phyloP scores from a whole-genome alignment of 2,329 filamentous ascomycete species.

The Ustilaginoidea virens region DNA sequence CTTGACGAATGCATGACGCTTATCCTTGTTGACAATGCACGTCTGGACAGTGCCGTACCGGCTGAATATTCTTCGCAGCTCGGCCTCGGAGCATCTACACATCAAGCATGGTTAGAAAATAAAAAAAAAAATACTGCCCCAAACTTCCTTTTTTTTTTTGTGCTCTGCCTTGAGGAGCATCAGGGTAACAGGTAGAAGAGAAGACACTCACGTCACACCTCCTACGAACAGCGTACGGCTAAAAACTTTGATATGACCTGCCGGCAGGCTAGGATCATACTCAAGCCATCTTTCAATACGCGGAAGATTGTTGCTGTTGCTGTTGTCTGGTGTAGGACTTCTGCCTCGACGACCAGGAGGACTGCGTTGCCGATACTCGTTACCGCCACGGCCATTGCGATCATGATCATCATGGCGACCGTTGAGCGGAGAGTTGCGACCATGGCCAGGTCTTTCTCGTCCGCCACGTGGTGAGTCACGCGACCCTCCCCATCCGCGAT shows the following conservation, averaged over 20 bases:
- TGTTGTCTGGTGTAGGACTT: constrained; percentile 49
- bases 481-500: constrained; percentile 54
- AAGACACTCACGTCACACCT: constrained; percentile 64
- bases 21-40: constrained; percentile 95
- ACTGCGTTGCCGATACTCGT: constrained; percentile 78
- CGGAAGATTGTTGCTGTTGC: constrained; percentile 19
- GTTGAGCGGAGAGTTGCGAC: constrained; percentile 42
- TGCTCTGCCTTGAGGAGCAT: too few relatives aligned
- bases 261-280: constrained; percentile 58
- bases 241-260: constrained; percentile 75
- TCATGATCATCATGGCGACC: constrained; percentile 33
- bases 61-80: constrained; percentile 67
- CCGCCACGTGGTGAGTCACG: constrained; percentile 48
- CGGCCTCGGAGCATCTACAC: constrained; percentile 55
- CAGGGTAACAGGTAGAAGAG: neutral
- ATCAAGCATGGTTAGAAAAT: too few relatives aligned
- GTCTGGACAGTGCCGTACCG: constrained; percentile 83
- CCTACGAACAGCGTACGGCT: constrained; percentile 95
- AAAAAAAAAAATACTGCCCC: too few relatives aligned
- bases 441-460: constrained; percentile 57
- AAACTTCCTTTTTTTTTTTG: too few relatives aligned
- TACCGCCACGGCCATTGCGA: constrained; percentile 34
- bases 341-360: constrained; percentile 54
- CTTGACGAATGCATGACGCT: constrained; percentile 96
- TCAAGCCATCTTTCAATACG: constrained; percentile 54